These are phyloP conservation scores for Fusarium protoensiforme DNA, from an alignment of 2,329 filamentous ascomycete species.

Conservation along the genomic window DNA sequence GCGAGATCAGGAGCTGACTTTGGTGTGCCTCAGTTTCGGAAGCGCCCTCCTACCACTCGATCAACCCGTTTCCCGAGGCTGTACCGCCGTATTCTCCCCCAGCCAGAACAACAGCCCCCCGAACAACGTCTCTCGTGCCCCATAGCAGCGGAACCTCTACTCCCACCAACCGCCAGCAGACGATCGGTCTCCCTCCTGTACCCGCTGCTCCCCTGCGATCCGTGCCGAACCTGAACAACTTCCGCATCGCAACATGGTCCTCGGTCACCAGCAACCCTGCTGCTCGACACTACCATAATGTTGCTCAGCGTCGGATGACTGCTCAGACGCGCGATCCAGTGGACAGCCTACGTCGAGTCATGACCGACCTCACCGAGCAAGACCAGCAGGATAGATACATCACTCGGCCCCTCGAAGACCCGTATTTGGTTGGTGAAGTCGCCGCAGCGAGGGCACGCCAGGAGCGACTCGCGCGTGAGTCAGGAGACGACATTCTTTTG, in stretches of 20 bases:
- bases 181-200: constrained; percentile 63
- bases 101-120: constrained; percentile 21
- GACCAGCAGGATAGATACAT: constrained; percentile 29
- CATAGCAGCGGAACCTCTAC: constrained; percentile 39
- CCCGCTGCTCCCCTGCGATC: constrained; percentile 53
- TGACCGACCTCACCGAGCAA: constrained; percentile 28
- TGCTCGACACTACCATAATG: constrained; percentile 70
- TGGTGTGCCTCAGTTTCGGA: constrained; percentile 63
- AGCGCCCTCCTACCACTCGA: constrained; percentile 72
- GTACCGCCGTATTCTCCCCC: constrained; percentile 64
- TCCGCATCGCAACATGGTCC: constrained; percentile 71
- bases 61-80: constrained; percentile 57
- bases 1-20: constrained; percentile 36
- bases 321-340: constrained; percentile 51
- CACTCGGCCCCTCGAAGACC: constrained; percentile 71
- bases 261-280: constrained; percentile 64
- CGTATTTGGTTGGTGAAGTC: constrained; percentile 73
- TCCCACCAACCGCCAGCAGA: constrained; percentile 45
- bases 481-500: constrained; percentile 64
- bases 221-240: constrained; percentile 60
- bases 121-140: constrained; percentile 33
- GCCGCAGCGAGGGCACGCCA: constrained; percentile 67
- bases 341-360: constrained; percentile 41
- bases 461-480: constrained; percentile 68
- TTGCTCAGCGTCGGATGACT: constrained; percentile 70